Conservation (phyloP, 1,284 basidiomycete species). For the Trametes sp. region DNA sequence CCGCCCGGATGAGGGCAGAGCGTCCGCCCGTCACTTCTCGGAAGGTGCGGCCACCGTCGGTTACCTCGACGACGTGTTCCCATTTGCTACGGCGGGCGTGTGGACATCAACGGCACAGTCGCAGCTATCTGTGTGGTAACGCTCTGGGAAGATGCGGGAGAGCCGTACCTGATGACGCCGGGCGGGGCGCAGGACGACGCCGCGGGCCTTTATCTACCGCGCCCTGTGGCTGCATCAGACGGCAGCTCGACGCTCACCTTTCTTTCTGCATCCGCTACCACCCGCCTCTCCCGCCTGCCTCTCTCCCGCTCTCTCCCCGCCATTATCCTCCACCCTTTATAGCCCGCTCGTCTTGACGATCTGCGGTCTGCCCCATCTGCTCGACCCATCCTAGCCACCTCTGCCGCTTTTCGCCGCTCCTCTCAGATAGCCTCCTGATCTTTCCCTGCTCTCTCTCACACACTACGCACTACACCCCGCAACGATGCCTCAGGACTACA, state of each 20-base stretch:
- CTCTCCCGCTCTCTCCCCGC: not conserved
- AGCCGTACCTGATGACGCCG: not conserved
- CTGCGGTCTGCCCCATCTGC: not conserved
- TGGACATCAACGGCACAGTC: not conserved
- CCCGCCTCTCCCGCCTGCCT: not conserved
- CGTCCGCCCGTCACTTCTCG: not conserved
- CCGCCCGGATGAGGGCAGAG: no score
- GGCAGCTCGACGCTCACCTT: not conserved
- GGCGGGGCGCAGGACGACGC: not conserved
- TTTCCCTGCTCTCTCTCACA: not conserved
- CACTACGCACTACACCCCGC: constrained; percentile 6
- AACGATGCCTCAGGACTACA: constrained; percentile 37
- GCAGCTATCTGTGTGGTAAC: not conserved
- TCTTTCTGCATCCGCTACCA: constrained; percentile 12
- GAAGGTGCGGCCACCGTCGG: constrained; percentile 7
- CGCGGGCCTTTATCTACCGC: constrained; percentile 9
- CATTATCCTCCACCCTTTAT: not conserved
- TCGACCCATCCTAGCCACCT: not conserved
- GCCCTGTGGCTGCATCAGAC: constrained; percentile 8
- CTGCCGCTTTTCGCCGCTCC: not conserved
- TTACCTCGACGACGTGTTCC: constrained; percentile 8
- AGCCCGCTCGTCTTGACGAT: constrained; percentile 11
- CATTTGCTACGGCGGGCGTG: constrained; percentile 9
- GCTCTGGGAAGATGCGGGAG: not conserved
- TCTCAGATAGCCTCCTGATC: not conserved